Evolutionary conservation across 495 filamentous ascomycete species (phyloP).

Genomic region (Penicillium robsamsonii): DNA sequence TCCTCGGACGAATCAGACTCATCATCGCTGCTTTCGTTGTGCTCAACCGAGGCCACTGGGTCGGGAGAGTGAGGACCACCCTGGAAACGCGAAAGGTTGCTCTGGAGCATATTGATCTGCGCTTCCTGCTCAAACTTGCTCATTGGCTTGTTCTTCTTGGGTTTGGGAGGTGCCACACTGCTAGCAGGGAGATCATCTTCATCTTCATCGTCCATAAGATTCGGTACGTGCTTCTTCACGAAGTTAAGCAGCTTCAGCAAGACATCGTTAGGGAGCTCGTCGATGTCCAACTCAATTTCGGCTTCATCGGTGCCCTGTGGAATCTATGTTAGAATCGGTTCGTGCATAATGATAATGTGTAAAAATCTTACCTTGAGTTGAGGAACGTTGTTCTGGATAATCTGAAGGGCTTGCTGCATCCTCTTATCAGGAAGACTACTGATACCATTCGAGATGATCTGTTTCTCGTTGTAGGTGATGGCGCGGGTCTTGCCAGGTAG

Average conservation of each 20-base stretch:
- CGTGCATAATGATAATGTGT: not conserved
- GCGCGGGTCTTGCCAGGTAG: constrained; percentile 51
- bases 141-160: constrained; percentile 99
- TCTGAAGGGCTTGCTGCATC: constrained; percentile 76
- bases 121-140: constrained; percentile 89
- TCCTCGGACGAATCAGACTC: constrained; percentile 52
- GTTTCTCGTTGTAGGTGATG: constrained; percentile 75
- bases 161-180: constrained; percentile 56
- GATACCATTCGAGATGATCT: constrained; percentile 79
- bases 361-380: constrained; percentile 58
- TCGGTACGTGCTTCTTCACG: constrained; percentile 64
- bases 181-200: constrained; percentile 45
- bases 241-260: constrained; percentile 74
- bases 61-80: constrained; percentile 42
- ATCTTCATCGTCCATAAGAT: constrained; percentile 49
- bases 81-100: constrained; percentile 50
- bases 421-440: constrained; percentile 68
- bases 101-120: constrained; percentile 75
- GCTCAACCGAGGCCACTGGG: constrained; percentile 45
- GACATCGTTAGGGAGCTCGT: constrained; percentile 71
- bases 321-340: constrained; percentile 18
- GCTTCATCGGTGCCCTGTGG: constrained; percentile 68
- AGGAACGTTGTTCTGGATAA: constrained; percentile 85
- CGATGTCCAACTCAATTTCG: constrained; percentile 89
- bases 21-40: constrained; percentile 50